Evolutionary conservation across 2,329 filamentous ascomycete genomes (phyloP).

Genomic region (Botryotinia convoluta): DNA sequence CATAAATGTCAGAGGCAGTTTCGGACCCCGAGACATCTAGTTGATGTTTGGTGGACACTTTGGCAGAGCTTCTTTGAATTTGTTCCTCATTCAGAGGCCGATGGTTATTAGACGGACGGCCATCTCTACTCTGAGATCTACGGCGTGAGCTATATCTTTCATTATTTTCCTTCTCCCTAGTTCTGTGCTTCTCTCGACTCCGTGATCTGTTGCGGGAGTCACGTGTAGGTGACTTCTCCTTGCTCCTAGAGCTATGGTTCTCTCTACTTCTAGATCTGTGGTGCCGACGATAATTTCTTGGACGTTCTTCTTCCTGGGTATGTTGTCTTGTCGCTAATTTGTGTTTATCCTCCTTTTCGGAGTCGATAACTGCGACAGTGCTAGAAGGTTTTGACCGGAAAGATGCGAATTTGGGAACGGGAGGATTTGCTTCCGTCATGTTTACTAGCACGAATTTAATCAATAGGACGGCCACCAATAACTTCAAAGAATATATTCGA

Average conservation of each 20-base stretch:
- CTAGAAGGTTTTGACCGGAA: constrained; percentile 56
- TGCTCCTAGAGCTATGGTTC: constrained; percentile 1
- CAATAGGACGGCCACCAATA: background rate
- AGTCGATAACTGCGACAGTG: constrained; percentile 17
- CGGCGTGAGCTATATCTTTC: constrained; percentile 10
- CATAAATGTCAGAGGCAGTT: constrained; percentile 45
- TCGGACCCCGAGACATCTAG: constrained; percentile 3
- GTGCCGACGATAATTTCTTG: constrained; percentile 10
- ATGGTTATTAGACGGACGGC: constrained; percentile 16
- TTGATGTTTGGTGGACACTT: constrained; percentile 15
- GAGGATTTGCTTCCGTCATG: constrained; percentile 34
- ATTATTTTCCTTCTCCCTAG: constrained; percentile 26
- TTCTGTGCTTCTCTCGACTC: constrained; percentile 18
- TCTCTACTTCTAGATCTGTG: constrained; percentile 20
- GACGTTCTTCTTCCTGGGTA: constrained; percentile 9
- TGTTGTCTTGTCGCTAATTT: constrained; percentile 16
- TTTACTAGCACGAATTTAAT: background rate
- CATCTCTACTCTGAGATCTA: constrained; percentile 8
- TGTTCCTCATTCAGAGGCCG: background rate
- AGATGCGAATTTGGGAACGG: constrained; percentile 70
- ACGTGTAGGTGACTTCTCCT: background rate
- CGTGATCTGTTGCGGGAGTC: constrained; percentile 6
- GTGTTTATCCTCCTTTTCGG: constrained; percentile 23
- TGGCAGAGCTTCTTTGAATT: background rate
- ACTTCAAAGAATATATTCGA: background rate